These are phyloP conservation scores for Botryotinia narcissicola DNA, from an alignment of 2,329 filamentous ascomycete species.

Conservation along the genomic window DNA sequence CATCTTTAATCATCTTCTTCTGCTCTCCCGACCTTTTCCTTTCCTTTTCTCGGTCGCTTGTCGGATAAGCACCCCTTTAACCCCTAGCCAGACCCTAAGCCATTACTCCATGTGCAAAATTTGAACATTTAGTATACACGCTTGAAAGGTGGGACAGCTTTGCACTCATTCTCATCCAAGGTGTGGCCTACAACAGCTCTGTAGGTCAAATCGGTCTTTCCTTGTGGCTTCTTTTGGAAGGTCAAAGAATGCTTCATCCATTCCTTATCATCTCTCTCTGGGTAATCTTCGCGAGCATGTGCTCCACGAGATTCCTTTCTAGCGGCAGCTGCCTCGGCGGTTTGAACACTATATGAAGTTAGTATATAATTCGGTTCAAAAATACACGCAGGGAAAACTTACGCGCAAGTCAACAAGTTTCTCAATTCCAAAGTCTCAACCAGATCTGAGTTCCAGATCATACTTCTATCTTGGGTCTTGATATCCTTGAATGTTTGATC, in stretches of 20 bases:
- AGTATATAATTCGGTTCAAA: not conserved
- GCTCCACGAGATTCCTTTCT: constrained; percentile 97
- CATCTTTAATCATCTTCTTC: constrained; percentile 1
- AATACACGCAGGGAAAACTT: constrained; percentile 42
- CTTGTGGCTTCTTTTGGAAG: constrained; percentile 91
- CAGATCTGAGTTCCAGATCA: constrained; percentile 99
- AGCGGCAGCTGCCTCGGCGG: constrained; percentile 83
- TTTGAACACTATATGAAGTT: constrained; percentile 65
- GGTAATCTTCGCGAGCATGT: constrained; percentile 94
- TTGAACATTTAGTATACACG: constrained; percentile 66
- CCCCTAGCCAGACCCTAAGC: not conserved
- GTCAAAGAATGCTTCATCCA: constrained; percentile 99
- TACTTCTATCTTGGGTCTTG: constrained; percentile 95
- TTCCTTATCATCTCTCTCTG: constrained; percentile 89
- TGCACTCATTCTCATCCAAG: constrained; percentile 93
- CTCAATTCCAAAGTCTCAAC: constrained; percentile 94
- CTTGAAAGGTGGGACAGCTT: constrained; percentile 95
- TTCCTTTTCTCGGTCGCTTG: constrained; percentile 3
- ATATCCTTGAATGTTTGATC: constrained; percentile 78
- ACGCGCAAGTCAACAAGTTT: constrained; percentile 95
- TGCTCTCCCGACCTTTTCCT: not conserved
- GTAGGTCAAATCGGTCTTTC: constrained; percentile 82
- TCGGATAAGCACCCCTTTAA: not conserved
- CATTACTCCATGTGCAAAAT: constrained; percentile 8
- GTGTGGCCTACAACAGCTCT: constrained; percentile 78